A percentile compares a stretch with the other conserved stretches of the same genome.
Conservation (phyloP, 2,329 filamentous ascomycete species). For the Paraphoma chrysanthemicola region DNA sequence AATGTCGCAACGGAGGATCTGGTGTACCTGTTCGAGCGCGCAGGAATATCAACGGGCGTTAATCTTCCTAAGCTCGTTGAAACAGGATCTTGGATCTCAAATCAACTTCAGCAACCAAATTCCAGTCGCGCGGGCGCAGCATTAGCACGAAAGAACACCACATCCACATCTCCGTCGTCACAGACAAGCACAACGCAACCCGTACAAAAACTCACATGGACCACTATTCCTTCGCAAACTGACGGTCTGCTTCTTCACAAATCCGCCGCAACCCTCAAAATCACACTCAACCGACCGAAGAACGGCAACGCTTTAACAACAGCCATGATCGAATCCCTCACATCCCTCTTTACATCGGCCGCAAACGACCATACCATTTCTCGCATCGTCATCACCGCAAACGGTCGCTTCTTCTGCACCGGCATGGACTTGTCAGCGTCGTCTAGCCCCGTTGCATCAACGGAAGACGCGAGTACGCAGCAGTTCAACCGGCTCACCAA, state of each 20-base stretch:
- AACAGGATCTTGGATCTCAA: conserved; percentile 32
- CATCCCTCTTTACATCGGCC: conserved; percentile 29
- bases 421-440: conserved; percentile 49
- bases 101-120: conserved; percentile 20
- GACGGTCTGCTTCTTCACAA: conserved; percentile 37
- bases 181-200: too few relatives aligned
- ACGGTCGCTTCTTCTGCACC: conserved; percentile 52
- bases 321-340: conserved; percentile 46
- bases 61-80: conserved; percentile 23
- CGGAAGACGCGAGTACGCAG: neutral
- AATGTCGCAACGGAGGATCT: conserved; percentile 38
- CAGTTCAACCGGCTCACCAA: conserved; percentile 18
- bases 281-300: conserved; percentile 44
- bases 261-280: conserved; percentile 38
- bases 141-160: neutral
- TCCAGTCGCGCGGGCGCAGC: conserved; percentile 29
- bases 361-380: conserved; percentile 33
- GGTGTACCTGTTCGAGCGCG: conserved; percentile 29
- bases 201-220: neutral
- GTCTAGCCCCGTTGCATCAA: conserved; percentile 18
- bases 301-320: conserved; percentile 52
- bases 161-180: neutral
- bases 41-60: conserved; percentile 31
- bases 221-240: conserved; percentile 4
- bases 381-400: conserved; percentile 47